Conservation (phyloP, 305 asterid species). For the Lippia alba region DNA sequence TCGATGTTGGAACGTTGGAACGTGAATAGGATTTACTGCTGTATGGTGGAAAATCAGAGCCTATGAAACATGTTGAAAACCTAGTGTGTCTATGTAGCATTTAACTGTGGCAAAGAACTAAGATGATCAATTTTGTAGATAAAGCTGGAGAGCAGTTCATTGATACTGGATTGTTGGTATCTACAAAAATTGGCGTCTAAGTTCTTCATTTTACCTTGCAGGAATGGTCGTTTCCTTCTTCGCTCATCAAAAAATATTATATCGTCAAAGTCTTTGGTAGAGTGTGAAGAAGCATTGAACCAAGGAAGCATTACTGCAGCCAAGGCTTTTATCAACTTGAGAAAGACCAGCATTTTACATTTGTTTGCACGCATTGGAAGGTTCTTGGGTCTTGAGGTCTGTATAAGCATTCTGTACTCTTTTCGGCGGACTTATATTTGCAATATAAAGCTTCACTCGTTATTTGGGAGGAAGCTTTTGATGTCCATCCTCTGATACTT, state of each 20-base stretch:
- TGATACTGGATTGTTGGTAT: constrained; percentile 10
- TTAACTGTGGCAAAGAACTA: constrained; percentile 9
- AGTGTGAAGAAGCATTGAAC: constrained; percentile 93
- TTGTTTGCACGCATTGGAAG: constrained; percentile 93
- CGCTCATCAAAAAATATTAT: constrained; percentile 83
- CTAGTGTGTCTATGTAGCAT: constrained; percentile 3
- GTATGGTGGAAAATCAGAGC: constrained; percentile 12
- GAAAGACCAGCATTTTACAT: constrained; percentile 84
- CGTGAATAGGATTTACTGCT: background rate
- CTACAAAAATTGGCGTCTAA: constrained; percentile 25
- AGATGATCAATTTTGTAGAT: background rate
- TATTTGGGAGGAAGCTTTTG: constrained; percentile 27
- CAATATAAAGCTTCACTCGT: constrained; percentile 25
- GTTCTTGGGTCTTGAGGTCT: constrained; percentile 97
- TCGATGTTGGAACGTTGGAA: background rate
- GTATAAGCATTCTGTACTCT: constrained; percentile 23
- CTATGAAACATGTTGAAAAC: background rate
- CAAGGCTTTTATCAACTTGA: constrained; percentile 77
- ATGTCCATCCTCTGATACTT: constrained; percentile 16
- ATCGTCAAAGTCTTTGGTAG: constrained; percentile 66
- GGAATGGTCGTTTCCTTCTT: constrained; percentile 92
- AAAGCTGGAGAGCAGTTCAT: constrained; percentile 29
- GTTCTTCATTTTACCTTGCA: constrained; percentile 47
- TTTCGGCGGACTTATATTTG: constrained; percentile 17
- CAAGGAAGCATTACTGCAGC: constrained; percentile 85